phyloP scores from a whole-genome alignment of 495 filamentous ascomycete genomes.

The Penicillium waksmanii region DNA sequence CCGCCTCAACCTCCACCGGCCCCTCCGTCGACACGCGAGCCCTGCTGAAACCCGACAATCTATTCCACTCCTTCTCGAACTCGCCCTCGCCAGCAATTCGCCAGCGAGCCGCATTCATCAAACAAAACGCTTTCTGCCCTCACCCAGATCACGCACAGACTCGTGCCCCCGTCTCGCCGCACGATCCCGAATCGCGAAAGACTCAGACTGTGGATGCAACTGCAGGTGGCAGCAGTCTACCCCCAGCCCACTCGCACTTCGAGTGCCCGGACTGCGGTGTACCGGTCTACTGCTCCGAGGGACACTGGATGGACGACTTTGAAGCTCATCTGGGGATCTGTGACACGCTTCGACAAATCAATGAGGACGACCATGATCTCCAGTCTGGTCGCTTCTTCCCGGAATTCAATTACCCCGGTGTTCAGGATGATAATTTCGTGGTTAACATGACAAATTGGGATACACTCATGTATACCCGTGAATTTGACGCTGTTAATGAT shows the following conservation, averaged over 20 bases:
- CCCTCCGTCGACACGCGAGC: slow-evolving; percentile 37
- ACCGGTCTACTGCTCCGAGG: slow-evolving; percentile 88
- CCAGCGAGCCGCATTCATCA: slow-evolving; percentile 82
- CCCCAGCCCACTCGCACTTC: slow-evolving; percentile 75
- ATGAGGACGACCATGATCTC: slow-evolving; percentile 97
- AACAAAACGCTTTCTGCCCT: slow-evolving; percentile 87
- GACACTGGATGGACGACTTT: slow-evolving; percentile 94
- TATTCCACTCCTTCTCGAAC: slow-evolving; percentile 88
- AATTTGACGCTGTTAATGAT: slow-evolving; percentile 86
- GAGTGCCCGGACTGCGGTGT: slow-evolving; percentile 98
- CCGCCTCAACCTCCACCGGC: slow-evolving; percentile 29
- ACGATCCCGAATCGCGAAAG: slow-evolving; percentile 64
- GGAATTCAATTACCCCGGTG: slow-evolving; percentile 88
- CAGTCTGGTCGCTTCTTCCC: slow-evolving; percentile 87
- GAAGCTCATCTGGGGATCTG: slow-evolving; percentile 90
- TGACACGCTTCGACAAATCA: slow-evolving; percentile 86
- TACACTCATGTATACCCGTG: slow-evolving; percentile 86
- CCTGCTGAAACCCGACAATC: slow-evolving; percentile 75
- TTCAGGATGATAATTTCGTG: slow-evolving; percentile 86
- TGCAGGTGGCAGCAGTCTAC: slow-evolving; percentile 53
- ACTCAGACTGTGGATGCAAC: slow-evolving; percentile 7
- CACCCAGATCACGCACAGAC: slow-evolving; percentile 81
- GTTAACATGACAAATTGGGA: slow-evolving; percentile 99
- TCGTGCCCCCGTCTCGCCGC: slow-evolving; percentile 58
- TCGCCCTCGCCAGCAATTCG: slow-evolving; percentile 87